phyloP scores from a whole-genome alignment of 2,329 filamentous ascomycete genomes.

The Colletotrichum falcatum region DNA sequence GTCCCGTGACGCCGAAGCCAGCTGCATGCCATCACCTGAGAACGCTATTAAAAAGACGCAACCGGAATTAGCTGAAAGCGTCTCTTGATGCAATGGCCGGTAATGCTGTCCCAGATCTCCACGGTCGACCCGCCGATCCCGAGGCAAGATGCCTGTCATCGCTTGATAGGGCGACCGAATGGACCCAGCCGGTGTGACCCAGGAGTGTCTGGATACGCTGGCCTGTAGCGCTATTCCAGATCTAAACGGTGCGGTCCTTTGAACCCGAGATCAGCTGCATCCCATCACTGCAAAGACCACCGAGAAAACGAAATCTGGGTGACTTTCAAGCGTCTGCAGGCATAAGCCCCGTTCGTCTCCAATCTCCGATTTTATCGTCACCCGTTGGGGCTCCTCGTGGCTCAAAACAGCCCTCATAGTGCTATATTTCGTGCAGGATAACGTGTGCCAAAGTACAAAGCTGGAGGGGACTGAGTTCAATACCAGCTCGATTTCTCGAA shows the following conservation, averaged over 20 bases:
- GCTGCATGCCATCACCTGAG: not conserved
- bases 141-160: not conserved
- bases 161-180: not conserved
- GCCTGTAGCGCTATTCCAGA: not conserved
- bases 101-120: not conserved
- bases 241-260: accelerated
- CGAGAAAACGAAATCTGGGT: accelerated
- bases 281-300: not conserved
- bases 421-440: not conserved
- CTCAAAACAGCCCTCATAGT: not conserved
- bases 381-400: not conserved
- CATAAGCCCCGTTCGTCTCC: not conserved
- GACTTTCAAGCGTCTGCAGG: not conserved
- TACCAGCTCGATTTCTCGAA: not conserved
- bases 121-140: not conserved
- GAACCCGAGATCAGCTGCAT: not conserved
- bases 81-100: not conserved
- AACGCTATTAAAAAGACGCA: not conserved
- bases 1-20: not conserved
- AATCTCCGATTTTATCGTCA: not conserved
- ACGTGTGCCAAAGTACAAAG: not conserved
- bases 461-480: not conserved
- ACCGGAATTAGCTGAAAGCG: not conserved
- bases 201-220: not conserved
- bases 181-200: accelerated